Percentiles rank a stretch among this genome's conserved stretches.
phyloP scores from a whole-genome alignment of 2,329 filamentous ascomycete species.

The Sporothrix globosa region DNA sequence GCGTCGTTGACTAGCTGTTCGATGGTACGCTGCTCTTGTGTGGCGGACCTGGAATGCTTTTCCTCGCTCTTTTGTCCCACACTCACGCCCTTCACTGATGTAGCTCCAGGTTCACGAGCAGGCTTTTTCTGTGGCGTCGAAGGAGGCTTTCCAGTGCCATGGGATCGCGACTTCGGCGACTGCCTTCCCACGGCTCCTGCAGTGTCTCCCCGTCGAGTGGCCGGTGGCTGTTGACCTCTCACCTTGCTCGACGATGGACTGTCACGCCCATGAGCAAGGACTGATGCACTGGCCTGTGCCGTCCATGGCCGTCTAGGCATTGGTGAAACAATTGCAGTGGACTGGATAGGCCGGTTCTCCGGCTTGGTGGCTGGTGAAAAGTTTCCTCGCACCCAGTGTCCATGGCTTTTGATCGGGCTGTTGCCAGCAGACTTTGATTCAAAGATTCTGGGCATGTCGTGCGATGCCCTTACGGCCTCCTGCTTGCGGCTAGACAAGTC shows the following conservation, averaged over 20 bases:
- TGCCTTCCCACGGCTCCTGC: background rate
- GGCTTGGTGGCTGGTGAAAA: background rate
- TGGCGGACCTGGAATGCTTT: background rate
- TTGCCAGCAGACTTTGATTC: background rate
- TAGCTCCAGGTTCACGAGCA: background rate
- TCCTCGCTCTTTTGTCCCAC: slow-evolving; percentile 2
- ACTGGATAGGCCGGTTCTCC: background rate
- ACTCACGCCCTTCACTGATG: background rate
- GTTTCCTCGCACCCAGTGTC: background rate
- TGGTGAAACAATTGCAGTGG: slow-evolving; percentile 1
- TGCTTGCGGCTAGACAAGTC: slow-evolving; percentile 1
- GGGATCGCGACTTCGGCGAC: background rate
- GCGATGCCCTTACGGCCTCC: background rate
- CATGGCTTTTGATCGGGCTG: background rate
- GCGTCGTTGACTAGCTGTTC: background rate
- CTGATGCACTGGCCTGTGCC: background rate
- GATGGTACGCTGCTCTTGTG: background rate
- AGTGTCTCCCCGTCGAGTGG: background rate
- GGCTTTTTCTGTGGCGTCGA: slow-evolving; percentile 5
- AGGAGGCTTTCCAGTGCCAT: background rate
- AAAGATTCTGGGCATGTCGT: background rate
- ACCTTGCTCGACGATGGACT: background rate
- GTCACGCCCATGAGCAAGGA: background rate
- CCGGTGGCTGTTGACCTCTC: background rate
- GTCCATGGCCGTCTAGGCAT: slow-evolving; percentile 18